Evolutionary conservation across 345 rosid genomes (phyloP), one percentile per base, ranked within the genome.

Genomic region (Pseudoturritis turrita): DNA sequence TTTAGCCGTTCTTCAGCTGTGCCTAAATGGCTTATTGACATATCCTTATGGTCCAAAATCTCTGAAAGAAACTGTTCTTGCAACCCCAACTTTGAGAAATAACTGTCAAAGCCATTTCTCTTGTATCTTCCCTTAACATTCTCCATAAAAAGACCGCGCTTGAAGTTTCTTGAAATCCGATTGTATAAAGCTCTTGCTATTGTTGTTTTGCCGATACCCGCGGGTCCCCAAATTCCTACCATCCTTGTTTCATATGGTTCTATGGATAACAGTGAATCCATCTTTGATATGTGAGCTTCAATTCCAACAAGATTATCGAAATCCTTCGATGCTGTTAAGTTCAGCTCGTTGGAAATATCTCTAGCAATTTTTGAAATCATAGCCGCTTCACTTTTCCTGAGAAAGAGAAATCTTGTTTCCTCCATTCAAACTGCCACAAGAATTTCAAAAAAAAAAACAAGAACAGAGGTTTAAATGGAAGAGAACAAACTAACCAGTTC

Each of bases 161-260:
- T 12, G 19, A 62, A 62, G 13, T 12, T 7, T 6, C 41, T 1
- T 11, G 68, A 45, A 4, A 45, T 7, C 18, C 54, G 41, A 17
- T 13, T 8, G 41, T 62, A 62, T 18, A 62, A n/a, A 2, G 54
- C 55, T 62, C 68, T 62, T 28, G 54, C 54, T 2, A 62, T 62
- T 29, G 68, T 62, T 26, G 68, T 62, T 62, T 62, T 62, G 1
- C 68, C 68, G 45, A 45, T 45, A n/a, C 68, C 68, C 9, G 68
- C 68, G 11, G 68, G 68, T 10, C 68, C 68, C 67, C 68, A 62
- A 2, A 62, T 62, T 13, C 68, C 68, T 7, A 45, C 41, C 4
- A 45, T 17, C 36, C 18, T 62, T n/a, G 7, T 26, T 1, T 62
- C 18, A 29, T 45, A 10, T 4, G 68, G 45, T 45, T 45, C 68